Percentiles rank a stretch among this genome's conserved stretches.
phyloP scores from a whole-genome alignment of 345 rosid genomes.

The Limnanthes douglasii region DNA sequence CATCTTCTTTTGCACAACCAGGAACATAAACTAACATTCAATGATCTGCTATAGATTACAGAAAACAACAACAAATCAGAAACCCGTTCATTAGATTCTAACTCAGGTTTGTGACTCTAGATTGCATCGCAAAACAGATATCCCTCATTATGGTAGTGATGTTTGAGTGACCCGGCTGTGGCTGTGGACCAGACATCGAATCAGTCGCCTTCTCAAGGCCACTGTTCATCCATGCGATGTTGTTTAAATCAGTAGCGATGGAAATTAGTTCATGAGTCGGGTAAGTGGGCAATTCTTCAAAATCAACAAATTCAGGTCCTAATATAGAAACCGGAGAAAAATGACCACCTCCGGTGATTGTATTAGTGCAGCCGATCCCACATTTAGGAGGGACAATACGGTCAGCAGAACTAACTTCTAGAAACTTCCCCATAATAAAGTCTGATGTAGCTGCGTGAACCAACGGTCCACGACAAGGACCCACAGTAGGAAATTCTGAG shows the following conservation, averaged over 20 bases:
- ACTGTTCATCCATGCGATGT: conserved; percentile 75
- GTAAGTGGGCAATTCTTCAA: conserved; percentile 41
- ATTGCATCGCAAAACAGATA: no score
- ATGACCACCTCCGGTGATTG: conserved; percentile 12
- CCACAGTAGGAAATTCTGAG: no score
- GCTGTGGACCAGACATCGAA: no score
- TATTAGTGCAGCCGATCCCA: conserved; percentile 58
- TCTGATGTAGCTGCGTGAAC: conserved; percentile 38
- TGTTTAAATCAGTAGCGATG: conserved; percentile 73
- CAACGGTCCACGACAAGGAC: conserved; percentile 36
- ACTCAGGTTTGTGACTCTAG: no score
- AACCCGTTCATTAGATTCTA: no score
- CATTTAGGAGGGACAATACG: conserved; percentile 44
- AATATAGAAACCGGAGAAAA: conserved; percentile 23
- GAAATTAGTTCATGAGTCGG: conserved; percentile 58
- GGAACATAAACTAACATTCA: no score
- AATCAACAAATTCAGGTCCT: conserved; percentile 83
- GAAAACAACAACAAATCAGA: no score
- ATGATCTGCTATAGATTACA: no score
- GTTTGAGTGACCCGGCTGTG: no score
- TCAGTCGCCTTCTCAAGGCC: conserved; percentile 62
- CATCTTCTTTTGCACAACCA: no score
- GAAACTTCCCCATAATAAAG: conserved; percentile 26
- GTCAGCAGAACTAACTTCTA: conserved; percentile 35
- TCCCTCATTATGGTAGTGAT: no score